phyloP scores from a whole-genome alignment of 495 filamentous ascomycete genomes.

The Penicillium angulare region DNA sequence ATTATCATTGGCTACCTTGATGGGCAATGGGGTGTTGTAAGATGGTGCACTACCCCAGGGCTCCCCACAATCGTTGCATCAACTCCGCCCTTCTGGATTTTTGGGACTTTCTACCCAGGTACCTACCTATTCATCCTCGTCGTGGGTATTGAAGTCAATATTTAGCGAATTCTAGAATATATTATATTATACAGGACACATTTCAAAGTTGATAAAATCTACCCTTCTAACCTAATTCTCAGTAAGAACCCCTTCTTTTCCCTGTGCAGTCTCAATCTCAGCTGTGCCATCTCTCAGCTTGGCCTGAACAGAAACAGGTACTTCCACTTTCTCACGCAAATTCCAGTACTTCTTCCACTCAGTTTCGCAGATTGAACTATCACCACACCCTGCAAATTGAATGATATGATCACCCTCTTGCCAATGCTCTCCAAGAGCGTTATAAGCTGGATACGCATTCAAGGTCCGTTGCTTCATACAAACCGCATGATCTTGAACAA shows the following conservation, averaged over 20 bases:
- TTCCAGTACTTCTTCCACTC: constrained; percentile 11
- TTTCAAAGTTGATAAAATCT: no score
- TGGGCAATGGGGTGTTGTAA: background rate
- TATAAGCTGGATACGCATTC: constrained; percentile 13
- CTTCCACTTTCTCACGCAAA: constrained; percentile 9
- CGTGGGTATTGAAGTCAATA: no score
- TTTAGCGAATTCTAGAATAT: background rate
- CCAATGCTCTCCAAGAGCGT: constrained; percentile 8
- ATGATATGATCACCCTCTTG: constrained; percentile 6
- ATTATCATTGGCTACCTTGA: background rate
- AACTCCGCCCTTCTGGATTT: no score
- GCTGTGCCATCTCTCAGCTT: constrained; percentile 3
- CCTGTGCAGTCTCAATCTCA: constrained; percentile 4
- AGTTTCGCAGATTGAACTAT: background rate
- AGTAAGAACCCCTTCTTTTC: background rate
- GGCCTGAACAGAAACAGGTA: background rate
- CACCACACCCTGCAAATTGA: constrained; percentile 14
- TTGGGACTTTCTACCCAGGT: no score
- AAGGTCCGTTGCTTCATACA: constrained; percentile 10
- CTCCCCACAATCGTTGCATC: no score
- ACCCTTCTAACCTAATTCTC: background rate
- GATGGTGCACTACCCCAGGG: no score
- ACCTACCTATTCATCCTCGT: no score
- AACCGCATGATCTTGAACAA: constrained; percentile 6
- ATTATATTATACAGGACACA: background rate